Conservation (phyloP, 768 basidiomycete species). For the Pleurotus sapidus region DNA sequence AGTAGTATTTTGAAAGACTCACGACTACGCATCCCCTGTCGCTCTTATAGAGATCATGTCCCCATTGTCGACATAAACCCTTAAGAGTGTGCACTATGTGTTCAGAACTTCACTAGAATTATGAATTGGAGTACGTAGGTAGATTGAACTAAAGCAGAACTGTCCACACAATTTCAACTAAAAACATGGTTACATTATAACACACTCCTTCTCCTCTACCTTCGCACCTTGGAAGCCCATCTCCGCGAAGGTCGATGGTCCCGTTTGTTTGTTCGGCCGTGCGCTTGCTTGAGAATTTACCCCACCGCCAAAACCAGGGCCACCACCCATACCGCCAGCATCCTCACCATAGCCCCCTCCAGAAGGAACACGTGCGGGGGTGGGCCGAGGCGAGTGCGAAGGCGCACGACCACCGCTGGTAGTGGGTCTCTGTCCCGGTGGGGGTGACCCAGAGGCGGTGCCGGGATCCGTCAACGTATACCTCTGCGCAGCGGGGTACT, state of each 20-base stretch:
- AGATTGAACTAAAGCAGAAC: too few species aligned
- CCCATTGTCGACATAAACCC: too few species aligned
- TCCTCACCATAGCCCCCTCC: conserved; percentile 6
- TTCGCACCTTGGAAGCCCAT: conserved; percentile 87
- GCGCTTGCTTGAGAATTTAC: background rate
- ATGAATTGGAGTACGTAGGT: too few species aligned
- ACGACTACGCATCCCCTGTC: too few species aligned
- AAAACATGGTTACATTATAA: conserved; percentile 65
- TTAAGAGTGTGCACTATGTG: too few species aligned
- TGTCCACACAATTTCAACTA: too few species aligned
- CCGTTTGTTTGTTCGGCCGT: conserved; percentile 15
- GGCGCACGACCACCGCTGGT: conserved; percentile 2
- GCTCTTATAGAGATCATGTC: too few species aligned
- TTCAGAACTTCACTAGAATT: too few species aligned
- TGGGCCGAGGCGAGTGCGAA: background rate
- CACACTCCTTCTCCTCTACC: conserved; percentile 78
- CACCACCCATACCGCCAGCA: conserved; percentile 16
- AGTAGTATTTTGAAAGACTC: too few species aligned
- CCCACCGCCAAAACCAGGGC: conserved; percentile 17
- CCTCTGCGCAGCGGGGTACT: conserved; percentile 36
- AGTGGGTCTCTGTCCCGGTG: conserved; percentile 3
- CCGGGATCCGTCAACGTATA: conserved; percentile 48
- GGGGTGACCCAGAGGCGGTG: conserved; percentile 10
- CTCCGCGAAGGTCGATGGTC: conserved; percentile 84
- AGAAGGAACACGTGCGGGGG: background rate